Evolutionary conservation across 352 stramenopile species (phyloP).

Genomic region (Phytophthora tentaculata): DNA sequence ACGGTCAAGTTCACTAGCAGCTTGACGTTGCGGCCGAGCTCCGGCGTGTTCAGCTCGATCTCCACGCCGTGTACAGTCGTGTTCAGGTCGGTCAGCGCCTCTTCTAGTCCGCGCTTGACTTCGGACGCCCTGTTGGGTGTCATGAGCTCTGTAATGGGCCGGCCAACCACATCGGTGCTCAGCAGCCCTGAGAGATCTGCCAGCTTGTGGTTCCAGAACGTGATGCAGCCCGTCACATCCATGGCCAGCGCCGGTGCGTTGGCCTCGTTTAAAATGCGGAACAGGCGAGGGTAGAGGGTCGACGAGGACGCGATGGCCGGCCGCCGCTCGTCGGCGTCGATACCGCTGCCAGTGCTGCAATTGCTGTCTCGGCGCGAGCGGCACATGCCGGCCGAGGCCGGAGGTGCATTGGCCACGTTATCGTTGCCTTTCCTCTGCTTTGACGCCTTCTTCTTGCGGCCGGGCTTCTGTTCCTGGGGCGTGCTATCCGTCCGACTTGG

Average conservation of each 20-base stretch:
- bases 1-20: conserved; percentile 70
- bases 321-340: conserved; percentile 20
- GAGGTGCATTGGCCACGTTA: not conserved
- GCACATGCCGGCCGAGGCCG: conserved; percentile 12
- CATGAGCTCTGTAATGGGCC: conserved; percentile 46
- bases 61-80: conserved; percentile 43
- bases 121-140: conserved; percentile 24
- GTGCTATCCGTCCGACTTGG: conserved; percentile 8
- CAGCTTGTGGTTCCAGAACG: conserved; percentile 75
- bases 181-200: conserved; percentile 46
- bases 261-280: conserved; percentile 57
- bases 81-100: conserved; percentile 43
- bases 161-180: conserved; percentile 35
- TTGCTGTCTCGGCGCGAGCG: conserved; percentile 28
- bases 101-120: conserved; percentile 24
- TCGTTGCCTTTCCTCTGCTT: conserved; percentile 4
- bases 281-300: conserved; percentile 31
- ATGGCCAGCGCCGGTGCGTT: conserved; percentile 60
- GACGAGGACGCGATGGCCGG: conserved; percentile 14
- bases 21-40: conserved; percentile 48
- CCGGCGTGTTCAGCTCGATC: conserved; percentile 53
- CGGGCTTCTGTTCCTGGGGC: not conserved
- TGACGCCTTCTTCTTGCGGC: not conserved
- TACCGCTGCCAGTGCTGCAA: conserved; percentile 22
- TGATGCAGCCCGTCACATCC: conserved; percentile 46